These are phyloP conservation scores for Tulasnella sp. DNA, from an alignment of 768 basidiomycete species.

Conservation along the genomic window DNA sequence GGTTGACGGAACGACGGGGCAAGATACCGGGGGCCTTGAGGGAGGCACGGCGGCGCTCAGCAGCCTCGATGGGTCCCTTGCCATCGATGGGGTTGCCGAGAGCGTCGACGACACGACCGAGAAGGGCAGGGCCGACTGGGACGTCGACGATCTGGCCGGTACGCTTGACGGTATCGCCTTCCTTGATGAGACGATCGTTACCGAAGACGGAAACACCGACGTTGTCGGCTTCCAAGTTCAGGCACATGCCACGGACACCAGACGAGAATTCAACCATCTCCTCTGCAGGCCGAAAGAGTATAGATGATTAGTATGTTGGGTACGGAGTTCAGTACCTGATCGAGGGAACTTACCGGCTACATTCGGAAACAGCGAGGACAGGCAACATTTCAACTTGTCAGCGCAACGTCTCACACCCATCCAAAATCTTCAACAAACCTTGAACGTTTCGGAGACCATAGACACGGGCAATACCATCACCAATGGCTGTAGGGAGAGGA, in stretches of 20 bases:
- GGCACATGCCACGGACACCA: constrained; percentile 99
- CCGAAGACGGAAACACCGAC: constrained; percentile 99
- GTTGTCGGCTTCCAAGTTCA: constrained; percentile 99
- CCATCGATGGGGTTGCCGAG: constrained; percentile 99
- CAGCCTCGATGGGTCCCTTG: constrained; percentile 93
- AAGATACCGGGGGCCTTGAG: constrained; percentile 99
- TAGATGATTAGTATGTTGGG: background rate
- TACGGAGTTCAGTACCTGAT: background rate
- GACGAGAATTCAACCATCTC: constrained; percentile 99
- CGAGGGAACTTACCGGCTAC: constrained; percentile 39
- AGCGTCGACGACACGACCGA: constrained; percentile 99
- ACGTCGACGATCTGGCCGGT: constrained; percentile 99
- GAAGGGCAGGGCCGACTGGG: constrained; percentile 94
- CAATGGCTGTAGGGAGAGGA: constrained; percentile 66
- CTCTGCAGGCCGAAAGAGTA: constrained; percentile 56
- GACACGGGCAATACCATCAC: constrained; percentile 99
- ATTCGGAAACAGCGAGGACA: constrained; percentile 5
- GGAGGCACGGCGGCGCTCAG: constrained; percentile 94
- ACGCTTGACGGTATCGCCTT: constrained; percentile 99
- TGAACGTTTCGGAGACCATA: constrained; percentile 99
- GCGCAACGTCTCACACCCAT: constrained; percentile 20
- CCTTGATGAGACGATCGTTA: constrained; percentile 98
- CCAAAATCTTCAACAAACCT: constrained; percentile 54
- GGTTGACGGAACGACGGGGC: constrained; percentile 98
- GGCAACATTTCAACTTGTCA: constrained; percentile 28